Evolutionary conservation across 176 grass and related monocot species (phyloP), one percentile per base, ranked within the genome.

Genomic region (Elaeis guineensis): DNA sequence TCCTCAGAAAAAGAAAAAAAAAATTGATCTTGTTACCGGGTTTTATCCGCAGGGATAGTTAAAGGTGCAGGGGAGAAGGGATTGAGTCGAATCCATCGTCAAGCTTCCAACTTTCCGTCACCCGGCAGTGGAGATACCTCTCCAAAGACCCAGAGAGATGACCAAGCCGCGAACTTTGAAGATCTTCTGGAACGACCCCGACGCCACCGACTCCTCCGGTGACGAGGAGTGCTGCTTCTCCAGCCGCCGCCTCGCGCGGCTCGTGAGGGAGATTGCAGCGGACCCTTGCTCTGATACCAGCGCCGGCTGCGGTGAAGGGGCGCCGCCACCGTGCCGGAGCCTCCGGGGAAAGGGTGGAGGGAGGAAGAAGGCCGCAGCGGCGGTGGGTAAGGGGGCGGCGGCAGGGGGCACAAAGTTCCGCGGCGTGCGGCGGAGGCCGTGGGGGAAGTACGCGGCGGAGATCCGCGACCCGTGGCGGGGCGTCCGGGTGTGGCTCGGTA

Each of bases 401-500:
- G 66, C 19, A 7, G 73, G 71, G 25, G 77, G 63, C 20, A 69
- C 79, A 32, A 93, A 86, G 66, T 93, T 85, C 82, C 82, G 94
- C 29, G 94, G 94, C 79, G 89, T 92, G 5, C 52, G 89, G 75
- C 17, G 85, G 69, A 53, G 89, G 51, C 89, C 89, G 35, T 95
- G 89, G 89, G 89, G 89, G 54, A 95, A 95, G 64, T 95, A 50
- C 62, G 89, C 89, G 20, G 89, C 89, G 50, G 89, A 95, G 60
- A 95, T 95, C 75, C 89, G 89, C 12, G 89, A 95, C 75, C 89
- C 89, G 52, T 76, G 69, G 68, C 78, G 89, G 32, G 85, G 89
- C 16, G 85, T 95, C 28, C 85, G 89, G 25, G 78, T 95, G 11
- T 95, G 89, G 89, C 81, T 95, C n/a, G 89, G 89, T 49, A 95